Evolutionary conservation across 1,284 basidiomycete genomes (phyloP).

Genomic region (Puccinia polysora): DNA sequence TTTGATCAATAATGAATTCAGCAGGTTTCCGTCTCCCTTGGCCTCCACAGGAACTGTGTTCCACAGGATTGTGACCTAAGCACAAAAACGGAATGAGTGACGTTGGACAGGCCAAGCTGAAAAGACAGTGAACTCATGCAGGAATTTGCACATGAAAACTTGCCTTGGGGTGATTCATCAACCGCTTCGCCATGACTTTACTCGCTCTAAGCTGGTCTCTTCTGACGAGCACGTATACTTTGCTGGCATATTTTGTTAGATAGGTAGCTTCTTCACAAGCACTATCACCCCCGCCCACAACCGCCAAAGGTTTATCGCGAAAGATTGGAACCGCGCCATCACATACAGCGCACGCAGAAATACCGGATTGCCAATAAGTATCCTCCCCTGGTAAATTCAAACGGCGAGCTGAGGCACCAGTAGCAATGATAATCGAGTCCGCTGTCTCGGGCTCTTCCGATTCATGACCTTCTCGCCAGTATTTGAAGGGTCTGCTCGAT

Average conservation of each 20-base stretch:
- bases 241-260: conserved; percentile 75
- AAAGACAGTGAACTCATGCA: neutral
- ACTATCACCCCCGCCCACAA: conserved; percentile 95
- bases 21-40: conserved; percentile 86
- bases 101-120: neutral
- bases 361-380: conserved; percentile 96
- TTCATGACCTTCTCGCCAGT: conserved; percentile 90
- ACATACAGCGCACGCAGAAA: conserved; percentile 96
- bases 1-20: conserved; percentile 76
- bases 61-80: conserved; percentile 60
- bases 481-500: conserved; percentile 86
- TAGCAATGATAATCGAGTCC: conserved; percentile 90
- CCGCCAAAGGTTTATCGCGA: conserved; percentile 91
- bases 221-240: conserved; percentile 92
- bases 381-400: conserved; percentile 86
- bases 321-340: conserved; percentile 99
- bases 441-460: conserved; percentile 72
- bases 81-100: neutral
- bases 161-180: conserved; percentile 84
- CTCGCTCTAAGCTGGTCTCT: conserved; percentile 86
- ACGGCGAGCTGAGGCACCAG: conserved; percentile 90
- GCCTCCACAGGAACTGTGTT: conserved; percentile 84
- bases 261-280: conserved; percentile 95
- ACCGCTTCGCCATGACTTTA: conserved; percentile 96
- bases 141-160: conserved; percentile 55